These are phyloP conservation scores for Hemisphaericaspora xylanilytica DNA, from an alignment of 1,139 yeast species.

Conservation along the genomic window DNA sequence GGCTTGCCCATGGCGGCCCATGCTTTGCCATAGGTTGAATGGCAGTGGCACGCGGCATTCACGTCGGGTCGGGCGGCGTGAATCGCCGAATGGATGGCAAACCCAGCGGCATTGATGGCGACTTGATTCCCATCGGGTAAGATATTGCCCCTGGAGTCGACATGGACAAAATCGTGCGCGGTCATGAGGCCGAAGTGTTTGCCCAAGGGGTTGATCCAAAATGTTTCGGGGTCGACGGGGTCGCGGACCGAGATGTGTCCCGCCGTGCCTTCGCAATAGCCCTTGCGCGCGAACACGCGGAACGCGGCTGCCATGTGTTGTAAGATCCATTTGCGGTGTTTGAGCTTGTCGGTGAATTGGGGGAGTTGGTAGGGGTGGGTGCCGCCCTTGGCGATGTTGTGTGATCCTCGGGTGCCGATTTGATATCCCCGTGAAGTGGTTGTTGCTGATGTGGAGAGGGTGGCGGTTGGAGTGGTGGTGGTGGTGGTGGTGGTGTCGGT, in stretches of 20 bases:
- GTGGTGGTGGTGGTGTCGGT: constrained; percentile 10
- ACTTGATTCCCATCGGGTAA: constrained; percentile 61
- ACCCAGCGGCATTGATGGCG: constrained; percentile 78
- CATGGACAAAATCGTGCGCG: constrained; percentile 74
- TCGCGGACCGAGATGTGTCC: constrained; percentile 82
- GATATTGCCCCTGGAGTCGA: constrained; percentile 68
- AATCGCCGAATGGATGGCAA: constrained; percentile 72
- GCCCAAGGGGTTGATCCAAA: constrained; percentile 79
- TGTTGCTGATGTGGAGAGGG: too few relatives aligned
- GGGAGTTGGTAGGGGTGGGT: constrained; percentile 53
- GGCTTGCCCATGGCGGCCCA: constrained; percentile 70
- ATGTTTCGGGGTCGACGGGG: constrained; percentile 65
- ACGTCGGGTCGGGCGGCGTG: constrained; percentile 80
- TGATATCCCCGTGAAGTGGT: constrained; percentile 52
- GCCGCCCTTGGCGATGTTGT: constrained; percentile 50
- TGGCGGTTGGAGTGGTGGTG: constrained; percentile 9
- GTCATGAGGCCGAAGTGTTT: constrained; percentile 67
- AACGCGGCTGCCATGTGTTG: constrained; percentile 85
- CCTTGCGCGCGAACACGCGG: constrained; percentile 71
- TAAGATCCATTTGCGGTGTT: constrained; percentile 59
- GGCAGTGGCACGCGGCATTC: constrained; percentile 80
- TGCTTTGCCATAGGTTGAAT: constrained; percentile 72
- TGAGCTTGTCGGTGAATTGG: constrained; percentile 44
- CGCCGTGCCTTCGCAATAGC: constrained; percentile 73
- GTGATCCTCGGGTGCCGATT: constrained; percentile 38